Base-by-base conservation (phyloP, 106 monocot genomes). In the Gastrodia elata region DNA sequence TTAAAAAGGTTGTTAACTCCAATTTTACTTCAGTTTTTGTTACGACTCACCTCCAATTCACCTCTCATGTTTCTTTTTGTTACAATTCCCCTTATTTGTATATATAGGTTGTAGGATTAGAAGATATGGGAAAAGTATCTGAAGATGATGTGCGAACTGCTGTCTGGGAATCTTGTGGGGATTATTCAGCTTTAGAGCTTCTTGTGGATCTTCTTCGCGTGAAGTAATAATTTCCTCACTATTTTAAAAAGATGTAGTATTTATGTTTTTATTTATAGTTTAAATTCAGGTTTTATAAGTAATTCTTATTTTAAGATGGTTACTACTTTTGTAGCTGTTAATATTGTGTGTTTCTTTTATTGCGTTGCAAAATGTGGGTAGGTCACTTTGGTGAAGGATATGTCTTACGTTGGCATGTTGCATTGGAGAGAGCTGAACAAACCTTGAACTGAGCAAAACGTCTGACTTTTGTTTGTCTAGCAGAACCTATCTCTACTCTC, bases 81-180 rank as follows among this genome's bases (percentile, higher is more conserved):
- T 35, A 37, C 73, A 14, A 36, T 40, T 73, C 39, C 11, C 38
- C 24, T 68, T 2, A 44, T 64, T 64, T 11, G 2, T 73, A 52
- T 77, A 1, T 39, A 74, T 76, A 90, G 85, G 77, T 87, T 85
- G 82, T 68, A 77, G 86, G 72, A 61, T 79, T 77, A 49, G 46
- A 55, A 38, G 82, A 77, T 36, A 77, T 67, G 14, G 65, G 75
- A 57, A 75, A 90, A 38, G 79, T 83, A 59, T 84, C 84, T 76
- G 86, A 77, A 64, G 76, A 26, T 58, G 96, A 97, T 71, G 84
- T 97, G 33, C 80, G 87, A 80, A 76, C 90, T 65, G 93, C 93
- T 64, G 76, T 97, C 44, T 97, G 97, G 93, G 97, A 97, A 79
- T 79, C 82, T 76, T 90, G 88, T 77, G 97, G 97, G 38, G 97